Percentiles rank a stretch among this genome's conserved stretches.
Evolutionary conservation across 176 grass and related monocot species (phyloP).

Genomic region (Panicum miliaceum): DNA sequence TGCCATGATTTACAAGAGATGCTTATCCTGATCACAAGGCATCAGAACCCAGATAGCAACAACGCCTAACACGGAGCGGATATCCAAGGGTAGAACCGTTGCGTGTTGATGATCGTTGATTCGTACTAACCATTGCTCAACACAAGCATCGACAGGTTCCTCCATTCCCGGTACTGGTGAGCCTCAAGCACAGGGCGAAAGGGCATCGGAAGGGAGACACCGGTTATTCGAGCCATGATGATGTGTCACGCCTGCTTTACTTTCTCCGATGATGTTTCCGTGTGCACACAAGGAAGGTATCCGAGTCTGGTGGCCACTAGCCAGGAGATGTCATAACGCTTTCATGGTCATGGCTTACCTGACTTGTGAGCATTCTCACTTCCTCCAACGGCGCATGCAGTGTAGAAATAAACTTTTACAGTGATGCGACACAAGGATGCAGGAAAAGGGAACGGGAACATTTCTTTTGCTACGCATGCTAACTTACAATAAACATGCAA

Average conservation of each 20-base stretch:
- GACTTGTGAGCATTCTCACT: neutral
- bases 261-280: neutral
- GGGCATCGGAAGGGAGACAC: neutral
- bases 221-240: neutral
- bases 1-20: neutral
- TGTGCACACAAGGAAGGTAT: neutral
- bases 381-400: neutral
- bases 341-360: neutral
- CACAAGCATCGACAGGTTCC: neutral
- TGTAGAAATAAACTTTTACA: neutral
- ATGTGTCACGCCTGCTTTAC: neutral
- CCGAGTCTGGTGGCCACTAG: neutral
- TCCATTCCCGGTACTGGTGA: neutral
- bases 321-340: neutral
- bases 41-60: neutral
- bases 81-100: constrained; percentile 21
- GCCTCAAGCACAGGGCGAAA: neutral
- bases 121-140: neutral
- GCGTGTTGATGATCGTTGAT: neutral
- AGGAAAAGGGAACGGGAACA: neutral
- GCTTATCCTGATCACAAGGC: neutral
- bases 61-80: constrained; percentile 8
- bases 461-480: neutral
- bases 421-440: neutral
- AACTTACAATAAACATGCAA: neutral